Evolutionary conservation across 257 asterid genomes (phyloP), one percentile per base, ranked within the genome.

Genomic region (Plantago major): DNA sequence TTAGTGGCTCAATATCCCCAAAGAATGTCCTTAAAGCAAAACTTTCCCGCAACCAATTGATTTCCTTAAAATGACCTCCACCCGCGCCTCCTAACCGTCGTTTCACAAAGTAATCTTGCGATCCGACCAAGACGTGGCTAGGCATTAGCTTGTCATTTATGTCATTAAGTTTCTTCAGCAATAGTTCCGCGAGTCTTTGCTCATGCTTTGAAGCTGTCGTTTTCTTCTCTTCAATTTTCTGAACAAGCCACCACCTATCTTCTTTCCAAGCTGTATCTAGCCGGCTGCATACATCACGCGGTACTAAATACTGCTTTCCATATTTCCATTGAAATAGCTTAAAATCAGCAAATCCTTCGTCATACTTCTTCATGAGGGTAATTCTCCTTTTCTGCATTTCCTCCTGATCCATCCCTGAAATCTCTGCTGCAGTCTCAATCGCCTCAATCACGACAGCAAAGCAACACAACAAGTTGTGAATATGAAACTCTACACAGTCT

Each of bases 361-460:
- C 92, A 37, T 91, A 91, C 60, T 91, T 91, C 9, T 67, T 84
- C 67, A 75, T 65, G 5, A 85, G 68, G 5, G 81, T 73, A 7
- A 37, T 18, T 63, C 95, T 66, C 55, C 79, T 71, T 61, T 67
- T 88, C 58, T 78, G 90, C 86, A 86, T 81, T 8, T 79, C 90
- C 13, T 84, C 95, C 55, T 75, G 78, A 12, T 86, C 86, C 5
- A 67, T 28, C 2, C 87, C 96, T 0, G 96, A 86, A 45, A 84
- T 65, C 70, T 88, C 98, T 15, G 96, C 89, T 3, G 84, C 95
- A 6, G 90, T 67, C 66, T 91, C 98, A 44, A 91, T 81, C 38
- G 96, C 98, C 81, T 91, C 98, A 44, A 91, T 78, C 58, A 91
- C 94, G 10, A 84, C 81, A 0, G 96, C 76, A 51, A 91, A 88